Evolutionary conservation across 202 grass and related monocot species (phyloP).

Genomic region (Schoenoplectus triqueter): DNA sequence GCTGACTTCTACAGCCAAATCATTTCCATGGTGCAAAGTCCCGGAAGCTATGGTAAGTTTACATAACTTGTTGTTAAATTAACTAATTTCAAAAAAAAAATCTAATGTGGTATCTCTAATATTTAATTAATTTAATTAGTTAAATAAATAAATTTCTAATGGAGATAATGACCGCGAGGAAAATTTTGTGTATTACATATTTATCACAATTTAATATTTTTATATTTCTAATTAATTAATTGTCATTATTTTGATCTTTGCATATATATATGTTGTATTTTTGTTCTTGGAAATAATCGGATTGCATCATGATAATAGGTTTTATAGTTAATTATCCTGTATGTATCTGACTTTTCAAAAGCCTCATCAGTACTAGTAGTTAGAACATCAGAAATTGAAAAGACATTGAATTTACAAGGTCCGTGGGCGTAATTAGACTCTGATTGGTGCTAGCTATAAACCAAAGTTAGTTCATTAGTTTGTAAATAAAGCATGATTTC

Average conservation of each 20-base stretch:
- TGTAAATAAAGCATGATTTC: constrained; percentile 14
- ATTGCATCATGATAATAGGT: not conserved
- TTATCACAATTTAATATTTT: too few relatives aligned
- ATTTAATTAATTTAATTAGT: too few relatives aligned
- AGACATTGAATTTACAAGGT: not conserved
- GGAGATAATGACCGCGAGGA: too few relatives aligned
- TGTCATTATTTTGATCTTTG: not conserved
- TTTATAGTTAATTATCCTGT: not conserved
- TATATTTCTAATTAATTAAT: too few relatives aligned
- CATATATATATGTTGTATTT: not conserved
- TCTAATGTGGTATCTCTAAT: not conserved
- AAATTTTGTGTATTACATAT: too few relatives aligned
- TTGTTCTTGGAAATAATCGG: not conserved
- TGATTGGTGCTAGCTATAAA: constrained; percentile 5
- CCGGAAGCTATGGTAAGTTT: constrained; percentile 64
- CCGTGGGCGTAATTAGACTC: not conserved
- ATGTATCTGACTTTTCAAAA: constrained; percentile 23
- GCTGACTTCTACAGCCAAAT: constrained; percentile 81
- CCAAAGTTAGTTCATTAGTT: not conserved
- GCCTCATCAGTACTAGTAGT: constrained; percentile 12
- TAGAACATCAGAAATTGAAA: constrained; percentile 31
- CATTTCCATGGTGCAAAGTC: constrained; percentile 56
- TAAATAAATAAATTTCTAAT: too few relatives aligned
- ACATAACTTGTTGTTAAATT: not conserved
- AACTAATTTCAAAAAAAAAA: too few relatives aligned